Evolutionary conservation across 306 rosid genomes (phyloP).

Genomic region (Neltuma alba): DNA sequence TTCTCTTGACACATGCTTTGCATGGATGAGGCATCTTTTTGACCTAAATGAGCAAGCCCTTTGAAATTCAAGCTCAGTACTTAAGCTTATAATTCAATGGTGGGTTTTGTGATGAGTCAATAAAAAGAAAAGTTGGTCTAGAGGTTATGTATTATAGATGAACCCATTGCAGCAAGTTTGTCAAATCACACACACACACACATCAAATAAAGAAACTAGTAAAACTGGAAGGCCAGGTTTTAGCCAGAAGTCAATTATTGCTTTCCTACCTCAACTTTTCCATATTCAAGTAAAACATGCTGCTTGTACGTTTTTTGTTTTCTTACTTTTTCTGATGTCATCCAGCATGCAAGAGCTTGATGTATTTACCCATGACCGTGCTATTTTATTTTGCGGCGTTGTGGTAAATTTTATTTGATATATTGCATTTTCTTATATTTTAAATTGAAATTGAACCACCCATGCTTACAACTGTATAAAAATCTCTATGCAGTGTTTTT

Average conservation of each 20-base stretch:
- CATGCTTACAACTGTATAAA: background rate
- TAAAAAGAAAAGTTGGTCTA: background rate
- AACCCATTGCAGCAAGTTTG: background rate
- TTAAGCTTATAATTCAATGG: background rate
- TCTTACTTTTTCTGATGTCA: too few relatives aligned
- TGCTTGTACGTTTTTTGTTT: too few relatives aligned
- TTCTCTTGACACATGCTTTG: too few relatives aligned
- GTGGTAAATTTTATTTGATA: slow-evolving; percentile 2
- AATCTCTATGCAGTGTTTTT: slow-evolving; percentile 76
- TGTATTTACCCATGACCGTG: slow-evolving; percentile 11
- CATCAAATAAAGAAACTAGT: too few relatives aligned
- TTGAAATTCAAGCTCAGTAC: background rate
- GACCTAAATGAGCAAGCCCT: too few relatives aligned
- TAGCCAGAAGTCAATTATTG: too few relatives aligned
- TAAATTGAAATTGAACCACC: background rate
- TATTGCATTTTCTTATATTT: slow-evolving; percentile 16
- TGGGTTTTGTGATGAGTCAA: background rate
- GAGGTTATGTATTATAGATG: slow-evolving; percentile 17
- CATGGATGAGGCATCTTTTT: too few relatives aligned
- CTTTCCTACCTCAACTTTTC: too few relatives aligned
- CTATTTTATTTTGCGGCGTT: background rate
- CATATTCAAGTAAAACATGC: too few relatives aligned
- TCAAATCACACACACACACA: background rate
- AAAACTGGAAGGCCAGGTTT: too few relatives aligned
- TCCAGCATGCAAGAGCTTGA: background rate